These are phyloP conservation scores for Leccinum pallidistipes DNA, from an alignment of 1,284 basidiomycete genomes.

Conservation along the genomic window DNA sequence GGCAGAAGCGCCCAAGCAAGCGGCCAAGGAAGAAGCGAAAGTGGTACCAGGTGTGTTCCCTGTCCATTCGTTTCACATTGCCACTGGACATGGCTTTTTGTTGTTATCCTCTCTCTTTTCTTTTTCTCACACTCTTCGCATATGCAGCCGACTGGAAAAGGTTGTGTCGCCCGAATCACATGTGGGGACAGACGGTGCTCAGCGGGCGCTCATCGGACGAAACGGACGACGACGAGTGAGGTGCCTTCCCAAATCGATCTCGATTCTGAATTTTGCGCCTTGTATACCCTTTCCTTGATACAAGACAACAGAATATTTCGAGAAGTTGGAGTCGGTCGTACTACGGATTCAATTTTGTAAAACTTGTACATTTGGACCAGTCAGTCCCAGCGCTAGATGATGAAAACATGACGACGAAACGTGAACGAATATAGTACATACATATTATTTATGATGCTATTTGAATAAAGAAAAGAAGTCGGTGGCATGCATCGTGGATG, in stretches of 20 bases:
- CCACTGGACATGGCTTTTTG: background rate
- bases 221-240: background rate
- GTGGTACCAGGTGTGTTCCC: constrained; percentile 23
- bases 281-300: background rate
- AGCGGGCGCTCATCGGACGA: background rate
- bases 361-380: background rate
- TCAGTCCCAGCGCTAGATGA: background rate
- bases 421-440: background rate
- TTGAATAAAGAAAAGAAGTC: background rate
- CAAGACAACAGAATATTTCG: background rate
- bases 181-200: constrained; percentile 9
- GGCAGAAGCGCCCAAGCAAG: constrained; percentile 26
- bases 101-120: background rate
- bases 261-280: background rate
- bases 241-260: background rate
- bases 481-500: background rate
- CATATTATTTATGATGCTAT: background rate
- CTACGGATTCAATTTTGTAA: background rate
- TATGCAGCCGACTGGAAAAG: constrained; percentile 20
- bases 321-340: background rate
- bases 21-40: constrained; percentile 2
- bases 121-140: background rate
- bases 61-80: background rate
- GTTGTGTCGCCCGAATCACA: constrained; percentile 12
- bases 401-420: background rate